These are phyloP conservation scores for Corymbia maculata DNA, from an alignment of 345 rosid species.

Conservation along the genomic window DNA sequence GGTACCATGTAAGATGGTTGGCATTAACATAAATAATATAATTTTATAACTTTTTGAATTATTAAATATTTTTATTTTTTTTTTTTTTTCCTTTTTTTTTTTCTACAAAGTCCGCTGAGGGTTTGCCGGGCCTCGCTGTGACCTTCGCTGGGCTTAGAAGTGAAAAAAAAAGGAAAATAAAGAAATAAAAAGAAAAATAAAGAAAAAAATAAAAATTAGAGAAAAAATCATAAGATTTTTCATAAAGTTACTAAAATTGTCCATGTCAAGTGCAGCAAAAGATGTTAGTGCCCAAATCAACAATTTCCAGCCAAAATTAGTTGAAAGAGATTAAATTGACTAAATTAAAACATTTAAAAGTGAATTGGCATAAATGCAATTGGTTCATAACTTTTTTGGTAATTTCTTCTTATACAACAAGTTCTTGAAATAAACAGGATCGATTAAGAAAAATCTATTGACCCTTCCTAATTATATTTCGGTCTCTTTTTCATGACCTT, in stretches of 20 bases:
- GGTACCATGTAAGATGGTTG: rapidly evolving
- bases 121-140: too few species aligned
- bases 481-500: too few species aligned
- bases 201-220: too few species aligned
- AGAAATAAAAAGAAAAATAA: too few species aligned
- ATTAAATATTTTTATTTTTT: too few species aligned
- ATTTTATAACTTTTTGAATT: neutral
- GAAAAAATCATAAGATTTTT: neutral
- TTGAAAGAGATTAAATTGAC: rapidly evolving
- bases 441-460: neutral
- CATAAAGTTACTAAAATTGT: too few species aligned
- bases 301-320: too few species aligned
- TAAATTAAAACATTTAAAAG: rapidly evolving
- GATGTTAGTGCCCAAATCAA: too few species aligned
- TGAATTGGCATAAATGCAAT: neutral
- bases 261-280: neutral
- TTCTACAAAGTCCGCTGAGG: neutral
- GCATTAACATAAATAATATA: too few species aligned
- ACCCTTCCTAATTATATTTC: neutral
- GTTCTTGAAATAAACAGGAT: neutral
- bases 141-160: rapidly evolving
- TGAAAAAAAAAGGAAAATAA: too few species aligned
- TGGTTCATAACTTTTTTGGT: too few species aligned
- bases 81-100: too few species aligned
- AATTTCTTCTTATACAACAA: neutral